Conservation (phyloP, 2,329 filamentous ascomycete species). For the Paraphaeosphaeria sporulosa region DNA sequence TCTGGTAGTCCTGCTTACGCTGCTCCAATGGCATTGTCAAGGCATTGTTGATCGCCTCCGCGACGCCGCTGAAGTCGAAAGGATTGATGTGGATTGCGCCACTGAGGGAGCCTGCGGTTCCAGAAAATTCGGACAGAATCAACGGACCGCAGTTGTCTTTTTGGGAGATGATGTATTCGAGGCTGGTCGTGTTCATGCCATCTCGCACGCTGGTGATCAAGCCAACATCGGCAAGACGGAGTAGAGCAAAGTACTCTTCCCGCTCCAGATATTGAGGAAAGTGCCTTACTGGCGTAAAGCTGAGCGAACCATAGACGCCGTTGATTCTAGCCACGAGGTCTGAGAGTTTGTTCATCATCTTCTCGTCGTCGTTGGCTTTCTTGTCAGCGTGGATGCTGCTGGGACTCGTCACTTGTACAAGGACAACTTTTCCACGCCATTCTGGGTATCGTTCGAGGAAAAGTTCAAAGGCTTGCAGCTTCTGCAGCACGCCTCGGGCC, state of each 20-base stretch:
- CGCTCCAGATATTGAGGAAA: slow-evolving; percentile 91
- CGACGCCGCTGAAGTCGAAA: slow-evolving; percentile 87
- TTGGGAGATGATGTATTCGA: slow-evolving; percentile 95
- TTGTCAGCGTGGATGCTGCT: slow-evolving; percentile 77
- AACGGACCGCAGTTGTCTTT: slow-evolving; percentile 85
- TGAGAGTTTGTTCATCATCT: slow-evolving; percentile 86
- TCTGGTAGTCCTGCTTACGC: slow-evolving; percentile 73
- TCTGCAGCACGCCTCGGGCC: slow-evolving; percentile 92
- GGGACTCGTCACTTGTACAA: slow-evolving; percentile 94
- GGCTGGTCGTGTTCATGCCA: slow-evolving; percentile 96
- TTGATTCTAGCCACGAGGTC: slow-evolving; percentile 93
- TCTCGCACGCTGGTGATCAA: slow-evolving; percentile 95
- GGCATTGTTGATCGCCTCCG: slow-evolving; percentile 81
- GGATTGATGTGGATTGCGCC: slow-evolving; percentile 96
- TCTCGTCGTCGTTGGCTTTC: slow-evolving; percentile 75
- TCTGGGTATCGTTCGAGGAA: slow-evolving; percentile 91
- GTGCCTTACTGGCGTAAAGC: slow-evolving; percentile 90
- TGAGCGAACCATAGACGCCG: slow-evolving; percentile 84
- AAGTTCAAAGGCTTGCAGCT: slow-evolving; percentile 90
- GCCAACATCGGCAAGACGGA: slow-evolving; percentile 87
- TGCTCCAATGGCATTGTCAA: slow-evolving; percentile 75
- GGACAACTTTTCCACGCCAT: slow-evolving; percentile 89
- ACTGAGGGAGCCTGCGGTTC: slow-evolving; percentile 83
- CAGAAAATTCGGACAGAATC: slow-evolving; percentile 96
- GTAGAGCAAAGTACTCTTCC: slow-evolving; percentile 93